Evolutionary conservation across 345 rosid species (phyloP), one percentile per base, ranked within the genome.

Genomic region (Cardiospermum halicacabum): DNA sequence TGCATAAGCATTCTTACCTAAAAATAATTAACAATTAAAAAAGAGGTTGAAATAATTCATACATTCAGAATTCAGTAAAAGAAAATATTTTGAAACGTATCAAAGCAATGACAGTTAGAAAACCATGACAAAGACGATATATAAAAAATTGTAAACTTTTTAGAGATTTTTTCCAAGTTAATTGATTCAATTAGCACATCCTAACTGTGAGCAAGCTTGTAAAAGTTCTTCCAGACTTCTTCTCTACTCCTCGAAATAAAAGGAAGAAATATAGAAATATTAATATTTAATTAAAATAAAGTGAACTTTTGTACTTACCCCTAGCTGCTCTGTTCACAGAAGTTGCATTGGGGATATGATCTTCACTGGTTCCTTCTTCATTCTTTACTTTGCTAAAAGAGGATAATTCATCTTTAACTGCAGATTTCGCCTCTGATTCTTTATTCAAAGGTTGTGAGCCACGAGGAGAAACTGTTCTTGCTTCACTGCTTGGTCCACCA

Each of bases 1-100:
- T 40, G 96, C 98, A 65, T 89, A 89, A 72, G 88, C 81, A 76
- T 92, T 89, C 84, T 87, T 89, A 72, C 86, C 96, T 92, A 65
- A 48, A 64, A 40, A 45, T 7, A 56, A 67, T 32, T 37, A 69
- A 59, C 63, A 6, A 32, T 51, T 22, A 47, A 18, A 75, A 58
- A 65, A 36, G 43, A 28, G 28, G 37, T 9, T 31, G 16, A 66
- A 37, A 51, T 51, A 39, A 10, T 30, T 53, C 50, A 65, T 39
- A 70, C 12, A 57, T 60, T 49, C 30, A 30, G 12, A 42, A 19
- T 66, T 43, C 31, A 36, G 27, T 28, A 19, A 36, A 47, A 47
- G 37, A 62, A 45, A 16, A 1, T 25, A 28, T 62, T 5, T 3
- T 13, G 16, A 32, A 49, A 62, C 47, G 30, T 27, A 62, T 31